Conservation (phyloP, 306 rosid genomes). For the Fragaria ananassa region DNA sequence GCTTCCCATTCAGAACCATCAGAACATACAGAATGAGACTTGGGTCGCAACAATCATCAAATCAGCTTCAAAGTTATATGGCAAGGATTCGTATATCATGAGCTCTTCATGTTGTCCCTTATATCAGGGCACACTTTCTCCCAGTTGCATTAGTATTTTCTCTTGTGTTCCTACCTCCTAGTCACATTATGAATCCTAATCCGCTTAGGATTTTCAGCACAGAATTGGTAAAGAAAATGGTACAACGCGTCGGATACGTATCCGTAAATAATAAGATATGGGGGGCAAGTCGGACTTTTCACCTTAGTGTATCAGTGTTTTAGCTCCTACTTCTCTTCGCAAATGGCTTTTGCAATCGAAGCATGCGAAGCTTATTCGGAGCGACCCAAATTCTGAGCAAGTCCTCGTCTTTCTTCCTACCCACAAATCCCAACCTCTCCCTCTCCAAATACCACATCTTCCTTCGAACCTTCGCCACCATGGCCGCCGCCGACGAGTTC, state of each 20-base stretch:
- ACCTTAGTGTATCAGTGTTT: no score
- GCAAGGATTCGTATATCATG: not conserved
- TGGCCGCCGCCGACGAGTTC: slow-evolving; percentile 72
- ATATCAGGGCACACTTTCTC: not conserved
- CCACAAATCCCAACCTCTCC: slow-evolving; percentile 8
- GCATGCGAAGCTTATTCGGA: slow-evolving; percentile 47
- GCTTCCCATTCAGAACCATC: not conserved
- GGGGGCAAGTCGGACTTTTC: no score
- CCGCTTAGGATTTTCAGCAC: not conserved
- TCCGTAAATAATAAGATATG: no score
- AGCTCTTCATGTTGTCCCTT: not conserved
- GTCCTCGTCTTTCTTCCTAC: slow-evolving; percentile 17
- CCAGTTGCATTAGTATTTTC: not conserved
- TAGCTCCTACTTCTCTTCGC: no score
- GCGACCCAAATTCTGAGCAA: slow-evolving; percentile 35
- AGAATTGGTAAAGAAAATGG: no score
- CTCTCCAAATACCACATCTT: slow-evolving; percentile 26
- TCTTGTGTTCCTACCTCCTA: not conserved
- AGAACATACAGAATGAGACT: not conserved
- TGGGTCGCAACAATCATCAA: not conserved
- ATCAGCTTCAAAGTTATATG: not conserved
- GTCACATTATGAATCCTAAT: not conserved
- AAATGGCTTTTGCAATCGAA: not conserved
- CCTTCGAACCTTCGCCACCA: slow-evolving; percentile 52
- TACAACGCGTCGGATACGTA: no score